Evolutionary conservation across 176 grass and related monocot species (phyloP), one percentile per base, ranked within the genome.

Genomic region (Poa annua): DNA sequence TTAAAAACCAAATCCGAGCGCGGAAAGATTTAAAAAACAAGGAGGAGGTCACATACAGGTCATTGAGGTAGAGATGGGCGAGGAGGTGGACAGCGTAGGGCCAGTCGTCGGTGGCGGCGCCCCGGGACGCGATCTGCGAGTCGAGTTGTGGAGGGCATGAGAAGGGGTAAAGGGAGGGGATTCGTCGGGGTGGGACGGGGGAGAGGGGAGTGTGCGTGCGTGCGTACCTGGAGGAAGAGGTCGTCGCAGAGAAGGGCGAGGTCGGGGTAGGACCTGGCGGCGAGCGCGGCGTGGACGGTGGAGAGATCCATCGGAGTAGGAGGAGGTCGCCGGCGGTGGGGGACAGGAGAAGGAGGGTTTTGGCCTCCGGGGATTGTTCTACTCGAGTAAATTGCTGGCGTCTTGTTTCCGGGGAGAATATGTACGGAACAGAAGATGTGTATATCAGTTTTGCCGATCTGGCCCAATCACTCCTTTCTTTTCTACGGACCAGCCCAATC

Each of bases 41-140:
- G 24, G 19, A 56, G 13, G 11, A 14, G 59, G 17, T 71, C 20
- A 62, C 84, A 13, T 76, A 99, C 96, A 90, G 86, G 81, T 96
- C 96, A 51, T 92, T 85, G 59, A 88, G 32, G 75, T 81, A 94
- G 87, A 99, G 77, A 55, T 99, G 96, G 25, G 83, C 87, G 19
- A 96, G 88, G 44, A 96, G 93, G 85, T 99, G 96, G 74, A 99
- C 81, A 2, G 89, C 78, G 89, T 90, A 99, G 21, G 96, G 96
- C 96, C 96, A 99, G 14, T 87, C 91, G 22, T 96, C 96, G 35
- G 87, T 85, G 81, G 69, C 35, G 63, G 71, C 75, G 44, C 96
- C 89, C 42, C 39, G 85, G 75, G 91, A 87, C 51, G 87, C 87
- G 8, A 84, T 83, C 96, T 94, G 89, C 83, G 53, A 79, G 19